Evolutionary conservation across 768 basidiomycete genomes (phyloP).

Genomic region (Boletus rubescentipes): DNA sequence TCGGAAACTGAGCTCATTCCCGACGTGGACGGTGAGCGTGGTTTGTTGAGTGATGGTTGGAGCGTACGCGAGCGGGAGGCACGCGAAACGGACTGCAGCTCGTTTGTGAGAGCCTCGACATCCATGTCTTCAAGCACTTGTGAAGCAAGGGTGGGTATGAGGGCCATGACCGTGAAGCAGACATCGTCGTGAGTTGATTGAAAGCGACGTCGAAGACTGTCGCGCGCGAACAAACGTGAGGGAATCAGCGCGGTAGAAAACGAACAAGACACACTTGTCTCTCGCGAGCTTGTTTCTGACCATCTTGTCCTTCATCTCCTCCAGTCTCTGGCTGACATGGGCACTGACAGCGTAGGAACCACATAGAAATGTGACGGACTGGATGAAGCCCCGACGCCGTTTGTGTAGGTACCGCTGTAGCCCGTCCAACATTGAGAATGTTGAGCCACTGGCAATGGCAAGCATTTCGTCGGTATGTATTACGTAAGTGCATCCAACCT

Average conservation of each 20-base stretch:
- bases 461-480: too few species aligned
- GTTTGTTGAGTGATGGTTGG: constrained; percentile 9
- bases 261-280: constrained; percentile 43
- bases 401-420: constrained; percentile 50
- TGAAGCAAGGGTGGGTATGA: constrained; percentile 63
- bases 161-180: constrained; percentile 71
- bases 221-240: constrained; percentile 1
- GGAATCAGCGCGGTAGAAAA: not conserved
- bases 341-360: constrained; percentile 60
- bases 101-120: constrained; percentile 67
- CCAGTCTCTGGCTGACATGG: constrained; percentile 61
- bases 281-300: constrained; percentile 60
- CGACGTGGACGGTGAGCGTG: constrained; percentile 35
- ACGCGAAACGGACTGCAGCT: constrained; percentile 46
- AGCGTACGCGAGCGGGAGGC: constrained; percentile 25
- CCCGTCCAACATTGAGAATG: constrained; percentile 40
- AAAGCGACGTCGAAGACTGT: constrained; percentile 71
- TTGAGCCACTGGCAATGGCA: not conserved
- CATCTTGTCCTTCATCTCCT: constrained; percentile 64
- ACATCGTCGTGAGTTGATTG: constrained; percentile 74
- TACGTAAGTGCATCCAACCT: too few species aligned
- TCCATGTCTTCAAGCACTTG: constrained; percentile 74
- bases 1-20: constrained; percentile 40
- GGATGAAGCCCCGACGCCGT: constrained; percentile 45
- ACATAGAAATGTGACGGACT: constrained; percentile 52